These are phyloP conservation scores for Pseudogymnoascus sp. DNA, from an alignment of 2,329 filamentous ascomycete genomes.

Conservation along the genomic window DNA sequence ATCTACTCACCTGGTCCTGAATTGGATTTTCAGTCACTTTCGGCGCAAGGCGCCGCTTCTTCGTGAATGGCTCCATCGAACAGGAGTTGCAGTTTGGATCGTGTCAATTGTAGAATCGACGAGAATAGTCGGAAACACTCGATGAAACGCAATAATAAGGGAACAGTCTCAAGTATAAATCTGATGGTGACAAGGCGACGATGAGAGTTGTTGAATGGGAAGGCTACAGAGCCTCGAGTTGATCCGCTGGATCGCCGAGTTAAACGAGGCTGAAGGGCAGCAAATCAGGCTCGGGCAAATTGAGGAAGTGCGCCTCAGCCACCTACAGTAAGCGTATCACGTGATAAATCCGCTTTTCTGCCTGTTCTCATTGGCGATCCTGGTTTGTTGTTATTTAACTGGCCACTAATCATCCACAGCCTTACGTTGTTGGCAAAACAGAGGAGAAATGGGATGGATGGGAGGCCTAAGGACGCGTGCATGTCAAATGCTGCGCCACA, in stretches of 20 bases:
- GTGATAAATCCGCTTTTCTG: neutral
- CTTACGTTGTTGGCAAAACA: neutral
- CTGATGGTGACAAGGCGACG: neutral
- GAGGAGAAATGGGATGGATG: neutral
- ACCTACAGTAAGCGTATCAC: neutral
- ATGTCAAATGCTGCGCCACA: neutral
- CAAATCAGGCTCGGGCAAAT: conserved; percentile 6
- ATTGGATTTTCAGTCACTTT: conserved; percentile 26
- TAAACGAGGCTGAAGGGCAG: conserved; percentile 9
- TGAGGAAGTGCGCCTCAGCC: conserved; percentile 4
- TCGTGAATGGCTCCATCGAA: conserved; percentile 27
- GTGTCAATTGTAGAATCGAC: conserved; percentile 1
- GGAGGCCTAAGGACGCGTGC: neutral
- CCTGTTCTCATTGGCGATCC: neutral
- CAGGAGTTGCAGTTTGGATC: neutral
- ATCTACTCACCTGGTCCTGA: conserved; percentile 24
- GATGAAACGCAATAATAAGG: neutral
- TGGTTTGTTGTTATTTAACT: conserved; percentile 2
- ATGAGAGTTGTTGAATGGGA: conserved; percentile 7
- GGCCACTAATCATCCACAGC: neutral
- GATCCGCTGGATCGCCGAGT: neutral
- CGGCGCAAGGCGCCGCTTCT: conserved; percentile 30
- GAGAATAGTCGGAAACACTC: neutral
- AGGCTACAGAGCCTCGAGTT: conserved; percentile 9
- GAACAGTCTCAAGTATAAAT: neutral